Evolutionary conservation across 495 filamentous ascomycete genomes (phyloP), one percentile per base, ranked within the genome.

Genomic region (Hypoxylon rickii): DNA sequence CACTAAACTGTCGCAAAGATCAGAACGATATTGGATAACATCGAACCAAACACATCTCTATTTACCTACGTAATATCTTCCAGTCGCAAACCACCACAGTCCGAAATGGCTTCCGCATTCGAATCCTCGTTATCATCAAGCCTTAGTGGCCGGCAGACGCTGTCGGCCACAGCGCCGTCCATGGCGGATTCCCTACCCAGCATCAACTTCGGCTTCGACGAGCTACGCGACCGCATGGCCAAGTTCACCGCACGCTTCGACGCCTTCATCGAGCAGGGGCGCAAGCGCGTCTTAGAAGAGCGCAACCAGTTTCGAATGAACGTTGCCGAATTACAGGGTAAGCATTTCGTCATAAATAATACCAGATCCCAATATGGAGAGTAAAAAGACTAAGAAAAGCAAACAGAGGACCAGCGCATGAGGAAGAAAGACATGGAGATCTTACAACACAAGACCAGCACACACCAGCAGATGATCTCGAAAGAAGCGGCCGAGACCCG

Each of bases 201-300:
- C 69, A 89, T 96, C 72, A 91, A 94, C 73, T 97, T 97, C 71
- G 91, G 90, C 51, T 97, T 97, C 73, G 93, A 97, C 52, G 92
- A 96, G 55, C 77, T 98, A 54, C 92, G 92, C 71, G 90, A 90
- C 58, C 86, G 90, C 73, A 97, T 98, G 93, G 84, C 88, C 20
- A 87, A 88, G 44, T 98, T 98, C 70, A 97, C 90, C 0, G 83
- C 84, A 7, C 88, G 83, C 50, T 98, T 98, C 61, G 94, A 97
- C 66, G 86, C 86, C 5, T 97, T 97, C 66, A 97, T 98, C 61
- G 92, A 96, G 57, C 83, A 87, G 49, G 90, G 92, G 2, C 83
- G 92, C 13, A 94, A 92, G 73, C 85, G 87, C 41, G 89, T 97
- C 5, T 72, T 96, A 11, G 91, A 96, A 51, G 93, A 98, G 70